Conservation (phyloP, 352 stramenopile species). For the Blastocystis sp. region DNA sequence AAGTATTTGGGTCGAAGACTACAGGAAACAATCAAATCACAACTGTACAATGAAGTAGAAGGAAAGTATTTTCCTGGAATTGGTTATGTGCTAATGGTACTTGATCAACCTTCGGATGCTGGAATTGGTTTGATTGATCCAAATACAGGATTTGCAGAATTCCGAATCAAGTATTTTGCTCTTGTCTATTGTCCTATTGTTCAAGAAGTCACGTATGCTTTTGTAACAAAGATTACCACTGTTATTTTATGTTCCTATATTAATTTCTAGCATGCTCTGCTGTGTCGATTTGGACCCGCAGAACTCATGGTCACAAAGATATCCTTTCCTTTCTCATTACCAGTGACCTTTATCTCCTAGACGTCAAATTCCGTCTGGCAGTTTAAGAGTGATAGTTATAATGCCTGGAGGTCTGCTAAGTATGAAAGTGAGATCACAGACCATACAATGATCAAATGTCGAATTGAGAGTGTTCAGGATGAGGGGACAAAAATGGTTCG, state of each 20-base stretch:
- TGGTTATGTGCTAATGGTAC: slow-evolving; percentile 60
- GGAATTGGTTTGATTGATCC: slow-evolving; percentile 53
- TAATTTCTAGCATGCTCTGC: slow-evolving; percentile 22
- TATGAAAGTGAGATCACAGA: slow-evolving; percentile 2
- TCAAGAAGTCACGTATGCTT: slow-evolving; percentile 42
- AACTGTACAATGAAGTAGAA: slow-evolving; percentile 29
- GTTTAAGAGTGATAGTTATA: background rate
- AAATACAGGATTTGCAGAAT: slow-evolving; percentile 60
- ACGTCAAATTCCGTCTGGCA: slow-evolving; percentile 8
- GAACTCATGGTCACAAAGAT: slow-evolving; percentile 42
- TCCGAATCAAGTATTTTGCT: slow-evolving; percentile 45
- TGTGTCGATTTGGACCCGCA: slow-evolving; percentile 28
- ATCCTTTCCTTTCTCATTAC: slow-evolving; percentile 4
- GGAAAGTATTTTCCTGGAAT: slow-evolving; percentile 56
- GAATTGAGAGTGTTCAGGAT: slow-evolving; percentile 43
- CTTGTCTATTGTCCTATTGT: slow-evolving; percentile 55
- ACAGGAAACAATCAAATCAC: slow-evolving; percentile 52
- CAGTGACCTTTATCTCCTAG: background rate
- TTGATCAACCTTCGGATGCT: slow-evolving; percentile 8
- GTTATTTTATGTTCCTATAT: background rate
- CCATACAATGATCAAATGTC: slow-evolving; percentile 52
- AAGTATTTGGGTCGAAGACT: slow-evolving; percentile 65
- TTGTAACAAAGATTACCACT: slow-evolving; percentile 38
- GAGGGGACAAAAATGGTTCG: background rate
- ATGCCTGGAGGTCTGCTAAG: background rate